Base-by-base conservation (phyloP, 495 filamentous ascomycete genomes). In the Schizothecium vesticola region DNA sequence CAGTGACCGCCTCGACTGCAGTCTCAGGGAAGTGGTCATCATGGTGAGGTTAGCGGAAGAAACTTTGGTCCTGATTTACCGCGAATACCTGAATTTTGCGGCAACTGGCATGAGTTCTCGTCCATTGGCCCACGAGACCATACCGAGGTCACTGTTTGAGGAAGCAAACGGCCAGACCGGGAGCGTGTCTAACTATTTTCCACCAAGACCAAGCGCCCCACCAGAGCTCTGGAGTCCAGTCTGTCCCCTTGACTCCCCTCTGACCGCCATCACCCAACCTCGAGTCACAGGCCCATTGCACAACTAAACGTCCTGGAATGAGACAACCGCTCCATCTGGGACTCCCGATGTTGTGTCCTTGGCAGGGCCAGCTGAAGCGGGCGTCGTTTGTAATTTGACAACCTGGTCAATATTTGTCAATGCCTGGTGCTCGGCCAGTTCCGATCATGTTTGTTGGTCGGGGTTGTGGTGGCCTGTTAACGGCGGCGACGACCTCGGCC, bases 361-460 rank as follows among this genome's bases (percentile, higher is more conserved):
- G 21, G n/a, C 66, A 29, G 59, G 66, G 59, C 60, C 59, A 57
- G 28, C 60, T 58, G 55, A 12, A 22, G 21, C 61, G 58, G 58
- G 36, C 24, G 31, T 65, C 64, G 7, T 19, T 43, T 0, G 4
- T 21, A 58, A 59, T 65, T 65, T 56, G 16, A 43, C 13, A 13
- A 12, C 1, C 13, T 19, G 16, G 11, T 16, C 2, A 31, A 9
- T 43, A 4, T 13, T 19, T 43, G 11, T 16, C 2, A 31, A 9
- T 43, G 33, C 33, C 33, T 16, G 33, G 33, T 43, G 33, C 33
- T 43, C 13, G 33, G 25, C 43, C 31, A 61, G 1, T 55, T 29
- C 28, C 51, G 26, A 23, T 8, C 65, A 71, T 63, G 65, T 74
- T 76, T 71, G 67, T 74, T 60, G 66, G 43, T 23, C 66, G 71